Conservation (phyloP, 495 filamentous ascomycete genomes). For the Penicillium manginii region DNA sequence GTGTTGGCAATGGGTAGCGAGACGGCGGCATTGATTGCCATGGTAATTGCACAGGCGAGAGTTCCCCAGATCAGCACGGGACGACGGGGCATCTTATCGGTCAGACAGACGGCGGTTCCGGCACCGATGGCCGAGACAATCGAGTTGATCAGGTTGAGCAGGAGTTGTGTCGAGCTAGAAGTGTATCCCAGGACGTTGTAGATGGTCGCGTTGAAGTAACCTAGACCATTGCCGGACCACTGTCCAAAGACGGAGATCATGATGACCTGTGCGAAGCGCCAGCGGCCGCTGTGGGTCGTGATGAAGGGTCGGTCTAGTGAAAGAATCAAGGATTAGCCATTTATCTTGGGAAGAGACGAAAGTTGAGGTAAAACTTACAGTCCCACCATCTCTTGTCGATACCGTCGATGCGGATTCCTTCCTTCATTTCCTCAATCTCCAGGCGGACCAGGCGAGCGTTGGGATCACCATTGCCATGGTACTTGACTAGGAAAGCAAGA, state of each 20-base stretch:
- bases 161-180: slow-evolving; percentile 56
- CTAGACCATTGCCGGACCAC: slow-evolving; percentile 52
- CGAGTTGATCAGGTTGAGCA: slow-evolving; percentile 67
- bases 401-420: slow-evolving; percentile 58
- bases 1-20: slow-evolving; percentile 46
- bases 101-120: slow-evolving; percentile 65
- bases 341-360: not conserved
- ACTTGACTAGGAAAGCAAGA: slow-evolving; percentile 56
- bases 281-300: slow-evolving; percentile 60
- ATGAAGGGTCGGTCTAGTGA: slow-evolving; percentile 55
- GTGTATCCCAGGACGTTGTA: slow-evolving; percentile 46
- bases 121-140: slow-evolving; percentile 69
- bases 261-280: slow-evolving; percentile 65
- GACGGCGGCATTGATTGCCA: slow-evolving; percentile 47
- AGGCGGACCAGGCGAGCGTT: slow-evolving; percentile 57
- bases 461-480: slow-evolving; percentile 59
- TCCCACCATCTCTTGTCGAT: slow-evolving; percentile 71
- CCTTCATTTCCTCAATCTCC: slow-evolving; percentile 61
- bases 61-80: slow-evolving; percentile 63
- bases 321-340: not conserved
- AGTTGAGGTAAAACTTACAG: slow-evolving; percentile 39
- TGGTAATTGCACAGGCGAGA: slow-evolving; percentile 53
- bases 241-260: slow-evolving; percentile 65
- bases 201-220: slow-evolving; percentile 51
- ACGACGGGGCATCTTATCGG: slow-evolving; percentile 68